Evolutionary conservation across 768 basidiomycete genomes (phyloP).

Genomic region (Rhodocollybia butyracea): DNA sequence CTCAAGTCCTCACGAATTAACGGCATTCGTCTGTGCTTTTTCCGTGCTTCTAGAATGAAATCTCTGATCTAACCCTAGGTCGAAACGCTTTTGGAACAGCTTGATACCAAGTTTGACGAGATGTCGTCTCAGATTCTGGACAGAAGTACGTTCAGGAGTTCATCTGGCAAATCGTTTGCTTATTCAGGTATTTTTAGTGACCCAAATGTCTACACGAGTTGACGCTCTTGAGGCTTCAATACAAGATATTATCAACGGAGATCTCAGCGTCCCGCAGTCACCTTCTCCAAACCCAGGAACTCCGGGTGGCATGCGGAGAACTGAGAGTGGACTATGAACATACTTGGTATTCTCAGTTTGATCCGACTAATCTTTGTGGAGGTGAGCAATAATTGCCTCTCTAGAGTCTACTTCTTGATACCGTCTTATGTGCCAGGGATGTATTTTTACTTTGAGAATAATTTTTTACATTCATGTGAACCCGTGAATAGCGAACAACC

Average conservation of each 20-base stretch:
- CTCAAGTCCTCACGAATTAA: conserved; percentile 91
- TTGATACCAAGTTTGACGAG: conserved; percentile 89
- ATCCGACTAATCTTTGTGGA: neutral
- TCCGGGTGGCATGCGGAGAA: conserved; percentile 11
- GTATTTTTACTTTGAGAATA: neutral
- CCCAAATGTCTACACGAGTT: conserved; percentile 88
- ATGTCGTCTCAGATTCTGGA: conserved; percentile 91
- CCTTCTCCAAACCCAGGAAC: conserved; percentile 41
- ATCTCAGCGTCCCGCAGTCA: conserved; percentile 61
- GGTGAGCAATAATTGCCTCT: neutral
- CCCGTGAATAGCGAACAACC: neutral
- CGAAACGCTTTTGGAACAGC: conserved; percentile 80
- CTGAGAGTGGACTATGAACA: neutral
- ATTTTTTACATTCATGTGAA: neutral
- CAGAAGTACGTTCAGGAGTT: conserved; percentile 52
- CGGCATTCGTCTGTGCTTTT: conserved; percentile 71
- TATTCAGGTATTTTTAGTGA: conserved; percentile 53
- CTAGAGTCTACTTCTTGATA: neutral
- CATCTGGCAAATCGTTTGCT: conserved; percentile 6
- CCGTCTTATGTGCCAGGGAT: neutral
- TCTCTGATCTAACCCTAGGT: conserved; percentile 40
- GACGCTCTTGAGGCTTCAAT: conserved; percentile 88
- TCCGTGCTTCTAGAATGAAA: neutral
- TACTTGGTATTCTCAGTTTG: neutral
- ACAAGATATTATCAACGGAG: conserved; percentile 87